These are phyloP conservation scores for Colletotrichum karsti DNA, from an alignment of 2,329 filamentous ascomycete genomes.

Conservation along the genomic window DNA sequence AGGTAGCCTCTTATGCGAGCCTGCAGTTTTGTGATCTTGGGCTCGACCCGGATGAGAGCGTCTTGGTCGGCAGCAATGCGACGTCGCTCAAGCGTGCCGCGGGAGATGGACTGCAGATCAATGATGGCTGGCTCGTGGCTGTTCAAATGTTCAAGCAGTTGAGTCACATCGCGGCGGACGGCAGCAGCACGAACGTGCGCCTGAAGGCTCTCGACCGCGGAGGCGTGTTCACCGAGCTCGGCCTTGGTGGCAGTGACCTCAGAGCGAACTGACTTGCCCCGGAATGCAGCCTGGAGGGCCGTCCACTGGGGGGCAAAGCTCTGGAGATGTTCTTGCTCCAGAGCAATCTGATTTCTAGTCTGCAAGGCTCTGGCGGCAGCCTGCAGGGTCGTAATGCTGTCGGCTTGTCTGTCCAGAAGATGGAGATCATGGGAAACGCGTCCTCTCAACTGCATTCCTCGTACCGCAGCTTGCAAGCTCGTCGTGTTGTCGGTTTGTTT, in stretches of 20 bases:
- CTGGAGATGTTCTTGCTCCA: conserved; percentile 60
- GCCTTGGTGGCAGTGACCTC: conserved; percentile 52
- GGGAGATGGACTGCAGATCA: conserved; percentile 65
- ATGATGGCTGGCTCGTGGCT: conserved; percentile 55
- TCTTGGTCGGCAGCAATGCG: conserved; percentile 57
- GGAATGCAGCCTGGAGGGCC: conserved; percentile 54
- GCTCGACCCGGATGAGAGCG: conserved; percentile 65
- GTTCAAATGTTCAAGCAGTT: conserved; percentile 56
- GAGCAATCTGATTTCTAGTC: conserved; percentile 61
- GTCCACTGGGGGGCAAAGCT: conserved; percentile 59
- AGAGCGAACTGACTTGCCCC: conserved; percentile 58
- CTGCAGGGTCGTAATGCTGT: conserved; percentile 66
- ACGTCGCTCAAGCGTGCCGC: conserved; percentile 68
- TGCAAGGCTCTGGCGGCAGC: conserved; percentile 71
- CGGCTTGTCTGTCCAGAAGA: conserved; percentile 59
- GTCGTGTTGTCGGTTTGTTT: conserved; percentile 58
- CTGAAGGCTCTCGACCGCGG: conserved; percentile 58
- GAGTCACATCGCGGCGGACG: conserved; percentile 58
- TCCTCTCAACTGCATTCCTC: conserved; percentile 71
- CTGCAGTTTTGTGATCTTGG: conserved; percentile 70
- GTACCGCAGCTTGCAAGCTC: conserved; percentile 71
- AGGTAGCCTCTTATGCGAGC: conserved; percentile 72
- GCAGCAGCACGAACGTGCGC: conserved; percentile 62
- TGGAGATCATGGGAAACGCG: conserved; percentile 62
- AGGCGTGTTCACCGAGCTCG: conserved; percentile 55